Conservation (phyloP, 345 rosid species). For the Barbarea vulgaris region DNA sequence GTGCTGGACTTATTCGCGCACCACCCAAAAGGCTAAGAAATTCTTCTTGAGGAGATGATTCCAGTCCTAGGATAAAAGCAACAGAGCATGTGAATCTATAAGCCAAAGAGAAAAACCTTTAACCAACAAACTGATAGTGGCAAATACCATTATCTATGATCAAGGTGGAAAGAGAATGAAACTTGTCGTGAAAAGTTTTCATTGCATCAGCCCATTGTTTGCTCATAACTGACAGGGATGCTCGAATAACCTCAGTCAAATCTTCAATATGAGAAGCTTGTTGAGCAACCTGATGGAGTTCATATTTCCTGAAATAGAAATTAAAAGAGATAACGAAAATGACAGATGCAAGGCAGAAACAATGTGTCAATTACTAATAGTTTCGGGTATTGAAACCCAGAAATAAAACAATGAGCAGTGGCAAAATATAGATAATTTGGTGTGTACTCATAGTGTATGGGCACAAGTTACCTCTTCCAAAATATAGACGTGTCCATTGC, state of each 20-base stretch:
- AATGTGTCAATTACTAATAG: neutral
- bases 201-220: conserved; percentile 93
- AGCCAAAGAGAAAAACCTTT: conserved; percentile 15
- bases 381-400: neutral
- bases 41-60: conserved; percentile 93
- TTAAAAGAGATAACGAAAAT: neutral
- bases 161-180: conserved; percentile 66
- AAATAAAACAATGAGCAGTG: neutral
- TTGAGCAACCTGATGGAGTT: conserved; percentile 92
- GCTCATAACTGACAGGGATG: conserved; percentile 74
- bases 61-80: conserved; percentile 57
- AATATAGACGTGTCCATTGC: conserved; percentile 84
- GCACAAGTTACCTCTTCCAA: conserved; percentile 61
- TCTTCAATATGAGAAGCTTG: conserved; percentile 91
- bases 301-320: conserved; percentile 63
- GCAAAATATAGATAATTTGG: conserved; percentile 11
- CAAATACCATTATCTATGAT: conserved; percentile 71
- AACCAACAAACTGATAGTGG: conserved; percentile 15
- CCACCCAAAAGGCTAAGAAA: conserved; percentile 91
- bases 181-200: conserved; percentile 75
- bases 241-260: conserved; percentile 73
- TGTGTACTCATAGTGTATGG: conserved; percentile 24
- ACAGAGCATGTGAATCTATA: conserved; percentile 22
- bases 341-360: conserved; percentile 12
- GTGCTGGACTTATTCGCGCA: conserved; percentile 85